Percentiles rank a stretch among this genome's conserved stretches.
phyloP scores from a whole-genome alignment of 2,329 filamentous ascomycete genomes.

The Paradendryphiella salina region DNA sequence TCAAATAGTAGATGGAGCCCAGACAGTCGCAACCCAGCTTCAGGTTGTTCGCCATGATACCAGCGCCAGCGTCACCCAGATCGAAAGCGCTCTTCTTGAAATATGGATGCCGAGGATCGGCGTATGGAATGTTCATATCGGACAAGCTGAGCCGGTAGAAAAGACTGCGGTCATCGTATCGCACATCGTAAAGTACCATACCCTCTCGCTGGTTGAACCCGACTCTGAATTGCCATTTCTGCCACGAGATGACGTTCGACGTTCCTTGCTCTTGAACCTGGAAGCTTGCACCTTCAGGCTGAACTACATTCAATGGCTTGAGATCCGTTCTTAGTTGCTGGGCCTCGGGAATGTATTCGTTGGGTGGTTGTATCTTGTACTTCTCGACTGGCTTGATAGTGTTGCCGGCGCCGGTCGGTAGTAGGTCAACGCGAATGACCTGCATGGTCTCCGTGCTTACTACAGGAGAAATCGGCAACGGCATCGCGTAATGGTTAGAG shows the following conservation, averaged over 20 bases:
- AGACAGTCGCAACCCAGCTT: conserved; percentile 72
- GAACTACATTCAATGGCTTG: conserved; percentile 66
- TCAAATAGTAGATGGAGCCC: conserved; percentile 70
- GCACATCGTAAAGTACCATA: conserved; percentile 68
- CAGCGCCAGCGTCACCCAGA: conserved; percentile 67
- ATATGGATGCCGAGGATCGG: conserved; percentile 67
- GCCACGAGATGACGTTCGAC: conserved; percentile 63
- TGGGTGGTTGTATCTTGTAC: conserved; percentile 61
- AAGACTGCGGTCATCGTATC: conserved; percentile 64
- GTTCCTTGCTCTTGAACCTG: conserved; percentile 56
- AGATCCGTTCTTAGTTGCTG: conserved; percentile 63
- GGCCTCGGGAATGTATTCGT: conserved; percentile 69
- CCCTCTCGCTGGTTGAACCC: conserved; percentile 71
- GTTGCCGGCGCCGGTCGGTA: conserved; percentile 68
- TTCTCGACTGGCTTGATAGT: conserved; percentile 59
- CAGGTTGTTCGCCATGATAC: conserved; percentile 69
- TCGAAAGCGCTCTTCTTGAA: conserved; percentile 70
- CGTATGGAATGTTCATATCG: conserved; percentile 68
- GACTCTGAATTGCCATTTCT: conserved; percentile 72
- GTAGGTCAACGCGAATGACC: conserved; percentile 68
- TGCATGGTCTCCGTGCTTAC: conserved; percentile 65
- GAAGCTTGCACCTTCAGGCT: conserved; percentile 68
- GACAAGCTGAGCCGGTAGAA: conserved; percentile 69
- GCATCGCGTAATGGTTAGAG: conserved; percentile 70
- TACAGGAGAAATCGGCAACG: conserved; percentile 68